phyloP scores from a whole-genome alignment of 768 basidiomycete species.

The Cubamyces sp. region DNA sequence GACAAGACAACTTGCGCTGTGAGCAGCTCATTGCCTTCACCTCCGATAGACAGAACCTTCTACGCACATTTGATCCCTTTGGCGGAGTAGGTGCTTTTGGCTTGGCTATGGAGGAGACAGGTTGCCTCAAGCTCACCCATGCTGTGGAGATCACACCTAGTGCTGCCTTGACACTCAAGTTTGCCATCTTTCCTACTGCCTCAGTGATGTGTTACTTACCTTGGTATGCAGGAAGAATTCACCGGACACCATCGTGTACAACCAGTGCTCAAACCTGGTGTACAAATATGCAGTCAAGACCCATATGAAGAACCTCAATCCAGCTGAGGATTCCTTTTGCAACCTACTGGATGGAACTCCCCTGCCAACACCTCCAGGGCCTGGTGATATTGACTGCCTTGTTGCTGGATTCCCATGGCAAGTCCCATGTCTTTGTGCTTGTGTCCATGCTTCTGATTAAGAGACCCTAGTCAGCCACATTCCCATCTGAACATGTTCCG shows the following conservation, averaged over 20 bases:
- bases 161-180: conserved; percentile 70
- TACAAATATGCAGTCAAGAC: conserved; percentile 61
- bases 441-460: neutral
- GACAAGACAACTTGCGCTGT: conserved; percentile 37
- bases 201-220: neutral
- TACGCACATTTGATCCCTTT: conserved; percentile 48
- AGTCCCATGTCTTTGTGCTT: conserved; percentile 4
- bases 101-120: conserved; percentile 56
- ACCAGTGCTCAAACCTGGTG: conserved; percentile 71
- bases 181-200: conserved; percentile 27
- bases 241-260: conserved; percentile 56
- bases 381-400: conserved; percentile 62
- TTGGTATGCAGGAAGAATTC: conserved; percentile 52
- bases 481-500: conserved; percentile 74
- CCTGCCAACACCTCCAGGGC: conserved; percentile 51
- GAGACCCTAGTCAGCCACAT: conserved; percentile 66
- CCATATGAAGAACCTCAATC: conserved; percentile 37
- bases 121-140: conserved; percentile 61
- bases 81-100: conserved; percentile 63
- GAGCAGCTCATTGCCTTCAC: conserved; percentile 42
- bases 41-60: conserved; percentile 13
- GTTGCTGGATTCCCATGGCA: conserved; percentile 81
- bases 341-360: conserved; percentile 39
- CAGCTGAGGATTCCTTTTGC: conserved; percentile 42
- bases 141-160: conserved; percentile 77